phyloP scores from a whole-genome alignment of 768 basidiomycete genomes.

The Lyophyllum semitale region DNA sequence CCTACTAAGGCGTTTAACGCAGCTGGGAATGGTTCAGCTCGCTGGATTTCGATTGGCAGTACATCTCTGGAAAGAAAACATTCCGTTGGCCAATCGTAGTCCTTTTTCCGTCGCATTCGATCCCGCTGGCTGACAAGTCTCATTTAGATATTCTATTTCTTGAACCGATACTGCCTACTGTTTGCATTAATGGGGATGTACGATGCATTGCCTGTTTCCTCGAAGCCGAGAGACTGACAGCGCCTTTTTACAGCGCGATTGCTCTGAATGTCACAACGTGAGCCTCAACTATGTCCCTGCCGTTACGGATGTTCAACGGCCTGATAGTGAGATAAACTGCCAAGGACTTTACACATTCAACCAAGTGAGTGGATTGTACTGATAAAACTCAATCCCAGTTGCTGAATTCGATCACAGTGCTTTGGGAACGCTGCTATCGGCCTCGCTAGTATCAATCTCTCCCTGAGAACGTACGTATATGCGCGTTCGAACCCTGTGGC shows the following conservation, averaged over 20 bases:
- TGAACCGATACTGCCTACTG: slow-evolving; percentile 65
- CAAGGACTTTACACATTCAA: slow-evolving; percentile 73
- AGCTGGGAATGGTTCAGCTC: slow-evolving; percentile 74
- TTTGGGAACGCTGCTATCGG: slow-evolving; percentile 70
- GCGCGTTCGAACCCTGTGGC: neutral
- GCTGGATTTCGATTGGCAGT: slow-evolving; percentile 65
- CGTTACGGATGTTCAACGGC: slow-evolving; percentile 2
- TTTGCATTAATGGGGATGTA: slow-evolving; percentile 73
- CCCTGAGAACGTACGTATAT: slow-evolving; percentile 59
- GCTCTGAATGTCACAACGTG: slow-evolving; percentile 60
- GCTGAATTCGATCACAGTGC: slow-evolving; percentile 26
- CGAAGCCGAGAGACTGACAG: slow-evolving; percentile 6
- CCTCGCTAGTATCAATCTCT: slow-evolving; percentile 71
- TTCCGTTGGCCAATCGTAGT: slow-evolving; percentile 73
- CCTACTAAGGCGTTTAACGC: slow-evolving; percentile 7
- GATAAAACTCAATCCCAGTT: neutral
- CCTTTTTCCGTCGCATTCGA: neutral
- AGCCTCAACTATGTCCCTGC: slow-evolving; percentile 15
- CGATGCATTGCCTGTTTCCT: slow-evolving; percentile 21
- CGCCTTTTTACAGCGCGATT: slow-evolving; percentile 41
- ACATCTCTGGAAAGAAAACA: slow-evolving; percentile 52
- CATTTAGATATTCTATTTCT: slow-evolving; percentile 66
- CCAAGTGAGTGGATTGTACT: slow-evolving; percentile 33
- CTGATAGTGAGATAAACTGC: slow-evolving; percentile 53
- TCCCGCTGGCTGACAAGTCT: slow-evolving; percentile 1